Base-by-base conservation (phyloP, 140 eudicot species). In the Erigeron philadelphicus region DNA sequence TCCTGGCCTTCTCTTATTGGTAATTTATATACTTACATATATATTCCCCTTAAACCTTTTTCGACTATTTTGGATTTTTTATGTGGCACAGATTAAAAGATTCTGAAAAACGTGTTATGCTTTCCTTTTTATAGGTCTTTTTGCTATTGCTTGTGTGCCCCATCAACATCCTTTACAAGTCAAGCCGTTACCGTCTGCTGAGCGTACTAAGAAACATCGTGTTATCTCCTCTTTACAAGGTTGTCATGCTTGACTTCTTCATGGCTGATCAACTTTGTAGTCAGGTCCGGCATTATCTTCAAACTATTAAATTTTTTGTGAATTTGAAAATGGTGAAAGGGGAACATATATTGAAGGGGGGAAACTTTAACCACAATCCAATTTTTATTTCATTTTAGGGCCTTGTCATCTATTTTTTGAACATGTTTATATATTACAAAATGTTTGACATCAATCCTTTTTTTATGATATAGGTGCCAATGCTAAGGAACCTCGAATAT, bases 211-310 rank as follows among this genome's bases (percentile, higher is more conserved):
- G 97, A 73, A 94, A 89, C 63, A 94, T 94, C 72, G 40, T 87
- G 67, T 67, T 94, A 43, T 89, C 99, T 7, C 99, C 99, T 55
- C 76, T 94, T 9, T 94, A 94, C 83, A 94, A 86, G 82, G 95
- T 94, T 71, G 87, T 81, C 46, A 94, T 94, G 99, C 79, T 94
- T 41, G 99, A 94, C 65, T 94, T 94, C 80, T 94, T 94, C 89
- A 94, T 94, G 97, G 97, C 99, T 68, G 99, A 94, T 84, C 99
- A 94, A 74, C 95, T 94, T 25, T 94, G 99, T 82, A 94, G 99
- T 82, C 99, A 94, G 95, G 99, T 89, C 21, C 17, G 58, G 0
- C 13, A 61, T 21, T 35, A 65, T 49, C 21, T 50, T 72, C 8
- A 49, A 15, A 11, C 19, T 63, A 49, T 73, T 13, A 46, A 57